A percentile compares a stretch with the other conserved stretches of the same genome.
Evolutionary conservation across 2,329 filamentous ascomycete genomes (phyloP).

Genomic region (Macrophomina tecta): DNA sequence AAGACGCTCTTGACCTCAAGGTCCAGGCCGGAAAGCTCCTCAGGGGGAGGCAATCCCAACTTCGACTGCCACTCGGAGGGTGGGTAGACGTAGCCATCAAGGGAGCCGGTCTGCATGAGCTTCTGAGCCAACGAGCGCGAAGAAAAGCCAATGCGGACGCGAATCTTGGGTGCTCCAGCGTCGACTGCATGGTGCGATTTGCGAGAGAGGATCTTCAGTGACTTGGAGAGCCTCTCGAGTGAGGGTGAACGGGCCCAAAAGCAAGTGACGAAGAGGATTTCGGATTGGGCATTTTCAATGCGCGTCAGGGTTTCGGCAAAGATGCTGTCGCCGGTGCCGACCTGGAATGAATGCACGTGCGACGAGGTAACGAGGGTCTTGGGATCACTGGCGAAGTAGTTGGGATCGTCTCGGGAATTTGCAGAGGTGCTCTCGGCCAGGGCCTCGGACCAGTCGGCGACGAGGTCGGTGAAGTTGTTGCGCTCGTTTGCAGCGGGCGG

Average conservation of each 20-base stretch:
- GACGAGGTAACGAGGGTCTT: constrained; percentile 43
- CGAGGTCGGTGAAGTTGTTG: constrained; percentile 25
- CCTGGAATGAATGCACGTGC: constrained; percentile 44
- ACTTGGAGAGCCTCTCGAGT: constrained; percentile 61
- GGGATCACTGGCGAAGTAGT: constrained; percentile 47
- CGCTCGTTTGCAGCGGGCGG: constrained; percentile 13
- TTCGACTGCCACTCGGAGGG: constrained; percentile 63
- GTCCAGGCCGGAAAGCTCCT: constrained; percentile 65
- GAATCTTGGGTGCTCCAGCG: constrained; percentile 52
- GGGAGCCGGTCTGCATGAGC: constrained; percentile 71
- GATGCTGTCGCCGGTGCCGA: constrained; percentile 53
- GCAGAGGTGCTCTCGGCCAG: constrained; percentile 3
- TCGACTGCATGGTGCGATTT: constrained; percentile 46
- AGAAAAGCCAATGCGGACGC: constrained; percentile 78
- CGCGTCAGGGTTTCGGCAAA: constrained; percentile 62
- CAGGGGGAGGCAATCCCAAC: constrained; percentile 67
- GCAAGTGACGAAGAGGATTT: constrained; percentile 79
- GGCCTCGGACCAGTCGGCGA: constrained; percentile 19
- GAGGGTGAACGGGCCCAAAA: constrained; percentile 77
- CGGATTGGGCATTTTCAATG: constrained; percentile 64
- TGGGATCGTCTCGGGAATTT: constrained; percentile 40
- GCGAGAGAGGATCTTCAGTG: constrained; percentile 65
- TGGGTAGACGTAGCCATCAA: constrained; percentile 66
- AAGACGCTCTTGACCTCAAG: constrained; percentile 78
- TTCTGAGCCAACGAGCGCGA: constrained; percentile 76